Evolutionary conservation across 768 basidiomycete species (phyloP).

Genomic region (Tulasnella sp.): DNA sequence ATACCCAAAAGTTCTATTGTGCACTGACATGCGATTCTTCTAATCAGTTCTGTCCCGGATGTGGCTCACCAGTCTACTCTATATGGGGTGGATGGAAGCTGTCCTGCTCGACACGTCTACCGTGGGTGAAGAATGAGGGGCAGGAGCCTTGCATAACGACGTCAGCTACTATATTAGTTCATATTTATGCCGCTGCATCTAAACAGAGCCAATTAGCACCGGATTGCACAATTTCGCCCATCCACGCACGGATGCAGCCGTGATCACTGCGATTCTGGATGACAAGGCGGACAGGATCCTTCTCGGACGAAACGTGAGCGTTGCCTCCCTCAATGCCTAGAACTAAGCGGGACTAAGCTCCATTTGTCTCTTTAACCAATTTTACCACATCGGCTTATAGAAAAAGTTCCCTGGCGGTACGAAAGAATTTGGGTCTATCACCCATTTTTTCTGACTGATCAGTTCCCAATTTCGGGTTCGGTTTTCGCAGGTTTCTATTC

Average conservation of each 20-base stretch:
- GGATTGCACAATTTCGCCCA: conserved; percentile 82
- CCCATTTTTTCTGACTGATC: background rate
- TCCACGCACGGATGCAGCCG: conserved; percentile 76
- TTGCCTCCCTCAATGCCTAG: background rate
- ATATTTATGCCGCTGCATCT: conserved; percentile 1
- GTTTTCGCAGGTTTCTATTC: conserved; percentile 65
- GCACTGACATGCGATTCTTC: background rate
- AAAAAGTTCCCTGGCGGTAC: conserved; percentile 30
- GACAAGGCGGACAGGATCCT: conserved; percentile 72
- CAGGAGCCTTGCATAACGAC: conserved; percentile 58
- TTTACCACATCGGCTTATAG: no score
- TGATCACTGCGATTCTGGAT: conserved; percentile 82
- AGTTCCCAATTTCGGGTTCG: conserved; percentile 31
- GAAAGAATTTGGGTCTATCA: conserved; percentile 11
- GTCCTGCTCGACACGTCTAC: conserved; percentile 59
- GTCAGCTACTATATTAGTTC: conserved; percentile 33
- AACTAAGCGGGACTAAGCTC: background rate
- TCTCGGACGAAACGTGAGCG: conserved; percentile 70
- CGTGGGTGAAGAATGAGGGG: conserved; percentile 56
- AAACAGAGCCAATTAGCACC: conserved; percentile 34
- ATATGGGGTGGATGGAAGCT: conserved; percentile 97
- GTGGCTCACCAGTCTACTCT: conserved; percentile 69
- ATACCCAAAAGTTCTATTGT: background rate
- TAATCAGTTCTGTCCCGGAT: conserved; percentile 74
- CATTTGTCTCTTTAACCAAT: no score